Evolutionary conservation across 1,284 basidiomycete species (phyloP).

Genomic region (Golubevia sp.): DNA sequence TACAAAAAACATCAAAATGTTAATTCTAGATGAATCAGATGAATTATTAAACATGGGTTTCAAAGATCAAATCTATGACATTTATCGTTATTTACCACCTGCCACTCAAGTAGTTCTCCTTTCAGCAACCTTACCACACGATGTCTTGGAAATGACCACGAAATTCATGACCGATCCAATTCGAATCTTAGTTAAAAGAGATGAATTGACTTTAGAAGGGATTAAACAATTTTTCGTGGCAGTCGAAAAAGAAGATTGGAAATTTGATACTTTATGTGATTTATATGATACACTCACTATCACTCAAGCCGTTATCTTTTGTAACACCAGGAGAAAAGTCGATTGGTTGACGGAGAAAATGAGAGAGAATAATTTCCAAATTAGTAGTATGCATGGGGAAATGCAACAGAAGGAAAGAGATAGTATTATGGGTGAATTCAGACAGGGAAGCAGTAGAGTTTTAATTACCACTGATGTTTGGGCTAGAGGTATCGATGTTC

Average conservation of each 20-base stretch:
- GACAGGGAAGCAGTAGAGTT: conserved; percentile 84
- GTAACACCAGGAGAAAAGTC: conserved; percentile 98
- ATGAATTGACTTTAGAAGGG: conserved; percentile 97
- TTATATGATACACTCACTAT: conserved; percentile 96
- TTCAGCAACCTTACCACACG: conserved; percentile 93
- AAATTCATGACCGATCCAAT: conserved; percentile 99
- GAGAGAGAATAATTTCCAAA: conserved; percentile 68
- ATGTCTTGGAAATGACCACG: conserved; percentile 98
- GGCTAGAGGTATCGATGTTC: conserved; percentile 98
- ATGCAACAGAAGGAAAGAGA: conserved; percentile 99
- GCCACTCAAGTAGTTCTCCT: conserved; percentile 97
- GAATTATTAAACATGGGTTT: conserved; percentile 97
- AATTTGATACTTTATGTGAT: conserved; percentile 98
- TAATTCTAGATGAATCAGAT: conserved; percentile 96
- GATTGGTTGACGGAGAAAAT: conserved; percentile 99
- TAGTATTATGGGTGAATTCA: conserved; percentile 98
- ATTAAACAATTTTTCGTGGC: conserved; percentile 99
- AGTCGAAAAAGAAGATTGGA: conserved; percentile 99
- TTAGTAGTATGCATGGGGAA: conserved; percentile 76
- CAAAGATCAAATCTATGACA: conserved; percentile 99
- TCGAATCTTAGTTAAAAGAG: conserved; percentile 98
- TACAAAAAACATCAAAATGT: conserved; percentile 99
- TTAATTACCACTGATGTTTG: conserved; percentile 75
- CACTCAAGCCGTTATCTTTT: conserved; percentile 99
- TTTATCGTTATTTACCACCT: conserved; percentile 96